Evolutionary conservation across 1,284 basidiomycete genomes (phyloP), one percentile per base, ranked within the genome.

Genomic region (Porogramme epimiltina): DNA sequence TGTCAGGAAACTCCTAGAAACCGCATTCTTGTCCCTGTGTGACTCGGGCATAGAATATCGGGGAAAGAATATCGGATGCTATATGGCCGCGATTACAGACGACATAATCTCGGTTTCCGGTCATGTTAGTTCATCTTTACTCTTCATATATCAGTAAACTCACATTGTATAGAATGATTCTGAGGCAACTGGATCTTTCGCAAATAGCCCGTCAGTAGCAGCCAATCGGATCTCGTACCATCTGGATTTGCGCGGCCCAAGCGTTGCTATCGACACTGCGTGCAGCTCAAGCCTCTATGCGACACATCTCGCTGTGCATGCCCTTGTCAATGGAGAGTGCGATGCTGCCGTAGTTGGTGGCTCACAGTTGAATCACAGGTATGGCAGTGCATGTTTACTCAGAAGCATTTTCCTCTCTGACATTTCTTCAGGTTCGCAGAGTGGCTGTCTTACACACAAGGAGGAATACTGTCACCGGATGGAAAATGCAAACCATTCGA

Each of bases 401-500:
- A 37, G 16, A 13, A 6, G 6, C 9, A 37, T 37, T 6, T 18
- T 37, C 34, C 16, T 37, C 5, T 16, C n/a, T 18, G 6, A 9
- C 5, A 9, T 13, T 18, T 16, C 8, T 3, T 9, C 36, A 65
- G 63, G 16, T 58, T 66, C 33, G 23, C 49, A 4, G 62, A 65
- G 3, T 66, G 56, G 55, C n/a, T 62, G 20, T 20, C 31, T 3
- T 77, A 78, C 49, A 66, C 62, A 33, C 70, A 73, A 50, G 68
- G 65, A 2, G 62, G 61, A 0, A 57, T 80, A 16, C 61, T 80
- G 44, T 66, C 76, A 2, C 70, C 68, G 10, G 76, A 76, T 33
- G 76, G 77, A 3, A 76, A 74, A 47, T 79, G 69, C 51, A 78
- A 78, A 49, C 77, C 77, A 0, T 80, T 80, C 49, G 78, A 81